Conservation (phyloP, 2,329 filamentous ascomycete species). For the Fusarium xylarioides region DNA sequence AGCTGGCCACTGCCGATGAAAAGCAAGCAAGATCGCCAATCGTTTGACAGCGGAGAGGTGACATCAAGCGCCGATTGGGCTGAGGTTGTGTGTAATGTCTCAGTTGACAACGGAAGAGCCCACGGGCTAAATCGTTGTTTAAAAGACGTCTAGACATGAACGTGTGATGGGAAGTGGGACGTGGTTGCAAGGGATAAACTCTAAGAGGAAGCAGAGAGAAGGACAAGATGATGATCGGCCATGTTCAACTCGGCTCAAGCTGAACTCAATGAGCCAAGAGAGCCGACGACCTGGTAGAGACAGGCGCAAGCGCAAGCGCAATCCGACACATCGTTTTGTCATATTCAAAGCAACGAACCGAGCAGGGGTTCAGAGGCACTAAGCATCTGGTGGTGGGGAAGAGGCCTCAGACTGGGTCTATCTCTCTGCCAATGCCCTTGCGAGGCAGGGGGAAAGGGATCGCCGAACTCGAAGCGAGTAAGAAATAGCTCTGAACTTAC, state of each 20-base stretch:
- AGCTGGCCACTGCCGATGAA: constrained; percentile 37
- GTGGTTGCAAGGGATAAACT: constrained; percentile 49
- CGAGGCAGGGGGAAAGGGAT: constrained; percentile 25
- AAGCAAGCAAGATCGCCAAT: constrained; percentile 35
- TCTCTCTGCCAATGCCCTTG: constrained; percentile 30
- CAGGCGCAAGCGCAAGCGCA: constrained; percentile 21
- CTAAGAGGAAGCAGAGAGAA: constrained; percentile 34
- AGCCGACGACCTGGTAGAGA: constrained; percentile 26
- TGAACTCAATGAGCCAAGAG: constrained; percentile 11
- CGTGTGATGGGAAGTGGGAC: constrained; percentile 51
- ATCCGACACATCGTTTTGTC: constrained; percentile 18
- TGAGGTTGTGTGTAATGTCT: constrained; percentile 37
- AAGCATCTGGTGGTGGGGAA: constrained; percentile 34
- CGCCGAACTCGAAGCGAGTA: constrained; percentile 29
- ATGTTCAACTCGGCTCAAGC: constrained; percentile 18
- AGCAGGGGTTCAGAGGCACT: constrained; percentile 29
- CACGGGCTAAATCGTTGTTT: constrained; percentile 30
- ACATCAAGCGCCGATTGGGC: constrained; percentile 28
- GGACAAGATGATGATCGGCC: constrained; percentile 27
- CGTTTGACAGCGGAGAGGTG: constrained; percentile 29
- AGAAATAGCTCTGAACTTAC: constrained; percentile 56
- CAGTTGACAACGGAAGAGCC: constrained; percentile 31
- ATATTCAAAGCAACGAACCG: constrained; percentile 10
- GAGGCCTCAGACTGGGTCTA: constrained; percentile 31
- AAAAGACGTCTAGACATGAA: constrained; percentile 2